These are phyloP conservation scores for Metschnikowia sp. DNA, from an alignment of 805 yeast genomes.

Conservation along the genomic window DNA sequence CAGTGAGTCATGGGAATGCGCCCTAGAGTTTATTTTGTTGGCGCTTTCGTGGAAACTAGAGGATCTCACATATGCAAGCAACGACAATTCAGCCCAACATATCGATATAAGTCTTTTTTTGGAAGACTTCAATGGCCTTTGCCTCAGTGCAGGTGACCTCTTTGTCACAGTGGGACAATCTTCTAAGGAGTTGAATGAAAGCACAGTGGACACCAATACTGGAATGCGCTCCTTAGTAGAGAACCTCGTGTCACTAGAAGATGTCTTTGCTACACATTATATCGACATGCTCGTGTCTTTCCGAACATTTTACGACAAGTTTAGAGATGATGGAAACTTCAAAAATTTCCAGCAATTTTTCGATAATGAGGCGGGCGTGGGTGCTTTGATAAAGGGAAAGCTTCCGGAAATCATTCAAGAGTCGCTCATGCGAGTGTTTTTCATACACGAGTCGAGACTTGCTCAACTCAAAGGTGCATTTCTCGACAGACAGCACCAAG, in stretches of 20 bases:
- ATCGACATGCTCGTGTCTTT: slow-evolving; percentile 34
- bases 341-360: slow-evolving; percentile 34
- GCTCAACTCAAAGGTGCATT: slow-evolving; percentile 36
- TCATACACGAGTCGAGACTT: slow-evolving; percentile 46
- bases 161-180: slow-evolving; percentile 10
- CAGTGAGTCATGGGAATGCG: slow-evolving; percentile 15
- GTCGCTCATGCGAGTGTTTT: slow-evolving; percentile 40
- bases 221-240: slow-evolving; percentile 13
- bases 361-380: slow-evolving; percentile 18
- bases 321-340: slow-evolving; percentile 17
- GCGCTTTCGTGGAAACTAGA: slow-evolving; percentile 36
- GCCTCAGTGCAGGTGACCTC: slow-evolving; percentile 12
- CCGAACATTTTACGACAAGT: slow-evolving; percentile 32
- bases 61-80: slow-evolving; percentile 23
- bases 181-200: slow-evolving; percentile 9
- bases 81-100: slow-evolving; percentile 19
- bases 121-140: slow-evolving; percentile 18
- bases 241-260: slow-evolving; percentile 23
- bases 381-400: slow-evolving; percentile 17
- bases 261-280: slow-evolving; percentile 22
- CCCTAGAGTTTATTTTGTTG: slow-evolving; percentile 26
- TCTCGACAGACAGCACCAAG: slow-evolving; percentile 51
- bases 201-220: slow-evolving; percentile 3
- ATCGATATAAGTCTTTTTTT: slow-evolving; percentile 25
- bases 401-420: slow-evolving; percentile 29